Evolutionary conservation across 768 basidiomycete genomes (phyloP).

Genomic region (Mycena capillaripes): DNA sequence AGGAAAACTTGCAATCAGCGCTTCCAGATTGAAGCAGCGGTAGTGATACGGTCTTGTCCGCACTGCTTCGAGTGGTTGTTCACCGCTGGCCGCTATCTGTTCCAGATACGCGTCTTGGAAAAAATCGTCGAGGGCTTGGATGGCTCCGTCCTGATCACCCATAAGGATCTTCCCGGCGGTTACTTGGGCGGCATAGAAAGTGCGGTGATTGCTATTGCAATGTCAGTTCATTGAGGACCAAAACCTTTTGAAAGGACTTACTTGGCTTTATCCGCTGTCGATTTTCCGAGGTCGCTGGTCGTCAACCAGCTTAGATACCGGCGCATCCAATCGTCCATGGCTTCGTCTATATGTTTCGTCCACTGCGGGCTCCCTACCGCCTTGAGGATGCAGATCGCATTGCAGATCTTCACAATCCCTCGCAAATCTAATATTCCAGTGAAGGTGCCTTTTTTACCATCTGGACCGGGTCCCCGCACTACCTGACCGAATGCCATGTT

Average conservation of each 20-base stretch:
- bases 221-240: background rate
- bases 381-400: conserved; percentile 59
- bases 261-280: conserved; percentile 62
- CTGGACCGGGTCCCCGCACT: conserved; percentile 63
- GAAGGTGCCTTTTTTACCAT: conserved; percentile 60
- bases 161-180: conserved; percentile 56
- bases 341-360: conserved; percentile 53
- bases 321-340: conserved; percentile 59
- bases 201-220: conserved; percentile 63
- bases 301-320: conserved; percentile 61
- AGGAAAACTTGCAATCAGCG: conserved; percentile 61
- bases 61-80: conserved; percentile 70
- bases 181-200: conserved; percentile 63
- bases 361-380: conserved; percentile 52
- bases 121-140: conserved; percentile 52
- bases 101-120: conserved; percentile 58
- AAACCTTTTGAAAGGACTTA: conserved; percentile 42
- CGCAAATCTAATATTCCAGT: conserved; percentile 69
- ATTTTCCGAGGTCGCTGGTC: conserved; percentile 57
- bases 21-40: conserved; percentile 71
- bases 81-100: conserved; percentile 66
- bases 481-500: conserved; percentile 70
- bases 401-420: conserved; percentile 63
- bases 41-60: conserved; percentile 71
- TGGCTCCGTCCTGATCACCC: conserved; percentile 58